Evolutionary conservation across 148 eudicot species (phyloP).

Genomic region (Pouteria glomerata): DNA sequence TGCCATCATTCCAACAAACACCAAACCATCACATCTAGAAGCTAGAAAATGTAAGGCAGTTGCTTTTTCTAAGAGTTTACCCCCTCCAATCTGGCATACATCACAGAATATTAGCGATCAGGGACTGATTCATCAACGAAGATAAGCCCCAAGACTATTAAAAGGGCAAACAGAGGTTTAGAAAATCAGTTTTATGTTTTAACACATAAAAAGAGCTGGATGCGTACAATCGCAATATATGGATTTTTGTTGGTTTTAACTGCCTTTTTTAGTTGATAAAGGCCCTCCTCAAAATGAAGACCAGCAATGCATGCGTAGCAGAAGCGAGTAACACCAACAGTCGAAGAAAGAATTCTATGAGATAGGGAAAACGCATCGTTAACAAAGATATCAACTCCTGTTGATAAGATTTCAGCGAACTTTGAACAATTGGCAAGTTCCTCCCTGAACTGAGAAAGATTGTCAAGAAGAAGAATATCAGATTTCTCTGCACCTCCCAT

Average conservation of each 20-base stretch:
- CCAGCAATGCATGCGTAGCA: conserved; percentile 72
- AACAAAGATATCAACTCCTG: conserved; percentile 70
- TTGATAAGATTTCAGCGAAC: conserved; percentile 47
- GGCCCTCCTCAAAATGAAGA: conserved; percentile 61
- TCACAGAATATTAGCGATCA: conserved; percentile 8
- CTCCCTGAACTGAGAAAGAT: conserved; percentile 49
- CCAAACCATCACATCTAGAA: conserved; percentile 58
- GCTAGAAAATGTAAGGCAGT: conserved; percentile 57
- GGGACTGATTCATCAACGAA: not conserved
- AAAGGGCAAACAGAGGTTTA: not conserved
- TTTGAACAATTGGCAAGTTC: conserved; percentile 63
- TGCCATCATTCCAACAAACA: conserved; percentile 83
- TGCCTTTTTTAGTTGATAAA: conserved; percentile 44
- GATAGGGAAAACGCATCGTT: conserved; percentile 77
- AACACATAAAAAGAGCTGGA: not conserved
- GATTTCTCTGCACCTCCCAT: conserved; percentile 21
- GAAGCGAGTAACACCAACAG: conserved; percentile 78
- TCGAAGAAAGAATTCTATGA: conserved; percentile 81
- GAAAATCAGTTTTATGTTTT: not conserved
- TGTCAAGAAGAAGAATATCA: conserved; percentile 50
- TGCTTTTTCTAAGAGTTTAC: conserved; percentile 57
- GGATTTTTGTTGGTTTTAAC: conserved; percentile 32
- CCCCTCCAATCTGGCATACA: conserved; percentile 71
- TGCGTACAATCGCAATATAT: conserved; percentile 59
- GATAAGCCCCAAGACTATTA: not conserved